Base-by-base conservation (phyloP, 768 basidiomycete genomes). In the Mycena metata region DNA sequence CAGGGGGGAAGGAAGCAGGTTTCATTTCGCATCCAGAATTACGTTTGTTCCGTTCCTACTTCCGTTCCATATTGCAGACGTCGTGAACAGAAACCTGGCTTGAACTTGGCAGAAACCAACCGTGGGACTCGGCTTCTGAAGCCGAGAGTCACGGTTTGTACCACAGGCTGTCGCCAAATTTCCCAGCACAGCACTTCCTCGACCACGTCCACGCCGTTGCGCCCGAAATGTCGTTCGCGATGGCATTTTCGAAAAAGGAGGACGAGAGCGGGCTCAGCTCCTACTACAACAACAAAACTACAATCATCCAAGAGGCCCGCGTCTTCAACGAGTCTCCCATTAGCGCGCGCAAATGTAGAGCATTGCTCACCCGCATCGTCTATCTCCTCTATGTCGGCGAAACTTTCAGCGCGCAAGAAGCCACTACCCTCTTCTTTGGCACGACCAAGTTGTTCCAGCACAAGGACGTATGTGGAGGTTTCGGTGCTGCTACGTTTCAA, bases 321-420 rank as follows among this genome's bases (percentile, higher is more conserved):
- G 93, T 96, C 66, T 99, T 99, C 90, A 99, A 99, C 83, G 97
- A 99, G 77, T 98, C 97, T 19, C 98, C 98, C 67, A 96, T 99
- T 82, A 97, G 95, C 77, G 97, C 97, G 21, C 88, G 96, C 77
- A 98, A 96, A 84, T 99, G 97, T 82, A 90, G 97, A 79, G 92
- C 96, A 50, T 89, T 99, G 63, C 89, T 99, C 76, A 99, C 97
- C 49, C 88, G 97, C 77, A 96, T 99, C 74, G 94, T 99, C 47
- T 97, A 98, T 82, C 86, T 99, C 57, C 86, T 99, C 66, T 99
- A 98, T 81, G 90, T 96, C 69, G 98, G 98, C 70, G 98, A 99
- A 83, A 95, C 89, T 0, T 96, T 99, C 78, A 89, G 88, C 39
- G 93, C 95, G 1, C 96, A 98, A 81, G 98, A 99, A 81, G 96